Evolutionary conservation across 2,329 filamentous ascomycete genomes (phyloP), one percentile per base, ranked within the genome.

Genomic region (Cadophora sp.): DNA sequence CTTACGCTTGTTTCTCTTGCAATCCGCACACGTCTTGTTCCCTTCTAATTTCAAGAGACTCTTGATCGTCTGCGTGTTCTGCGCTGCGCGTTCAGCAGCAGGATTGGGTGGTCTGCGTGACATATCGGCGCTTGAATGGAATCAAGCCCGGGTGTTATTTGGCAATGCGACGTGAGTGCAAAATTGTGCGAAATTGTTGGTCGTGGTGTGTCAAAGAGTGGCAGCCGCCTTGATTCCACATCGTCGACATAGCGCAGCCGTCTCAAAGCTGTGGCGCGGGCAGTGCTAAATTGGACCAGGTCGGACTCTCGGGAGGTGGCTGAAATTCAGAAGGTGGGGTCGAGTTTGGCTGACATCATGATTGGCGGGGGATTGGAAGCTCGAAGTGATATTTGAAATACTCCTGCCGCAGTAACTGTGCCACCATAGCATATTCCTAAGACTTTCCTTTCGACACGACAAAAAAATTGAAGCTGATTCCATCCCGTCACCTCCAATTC

Each of bases 1-100:
- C 91, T 74, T 81, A 97, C 94, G 96, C 81, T 98, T 99, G 85
- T 98, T 99, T 80, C 92, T 90, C 86, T 99, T 99, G 88, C 96
- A 99, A 81, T 99, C 96, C 69, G 95, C 93, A 85, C 96, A 99
- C 79, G 92, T 89, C 85, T 99, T 99, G 84, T 99, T 99, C 71
- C 89, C 84, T 78, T 98, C 95, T 74, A 99, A 84, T 83, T 98
- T 99, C 79, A 98, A 85, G 75, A 99, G 87, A 79, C 88, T 94
- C 85, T 98, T 98, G 81, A 99, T 93, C 55, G 94, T 97, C 79
- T 91, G 89, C 80, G 93, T 91, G 83, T 99, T 99, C 82, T 97
- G 92, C 77, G 94, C 94, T 76, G 94, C 92, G 81, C 93, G 90
- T 82, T 97, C 93, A 74, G 93, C 92, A 73, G 89, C 90, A 78